Conservation (phyloP, 768 basidiomycete species). For the Coprinellus aureogranulatus region DNA sequence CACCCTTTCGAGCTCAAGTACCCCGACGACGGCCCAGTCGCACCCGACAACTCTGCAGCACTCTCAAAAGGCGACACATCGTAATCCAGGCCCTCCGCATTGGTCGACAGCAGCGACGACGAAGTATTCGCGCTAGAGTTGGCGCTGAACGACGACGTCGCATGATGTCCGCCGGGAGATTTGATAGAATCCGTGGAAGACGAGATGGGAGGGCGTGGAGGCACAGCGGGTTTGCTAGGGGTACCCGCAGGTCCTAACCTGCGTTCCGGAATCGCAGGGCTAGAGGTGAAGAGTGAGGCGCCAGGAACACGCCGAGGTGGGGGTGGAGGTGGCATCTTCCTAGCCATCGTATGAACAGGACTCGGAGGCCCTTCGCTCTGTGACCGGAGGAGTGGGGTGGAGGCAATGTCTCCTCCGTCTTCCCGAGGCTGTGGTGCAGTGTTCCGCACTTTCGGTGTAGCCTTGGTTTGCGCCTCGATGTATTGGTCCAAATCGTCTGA, state of each 20-base stretch:
- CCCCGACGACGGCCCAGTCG: slow-evolving; percentile 10
- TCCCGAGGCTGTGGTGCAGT: slow-evolving; percentile 21
- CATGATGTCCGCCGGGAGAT: neutral
- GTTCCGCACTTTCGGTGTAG: slow-evolving; percentile 4
- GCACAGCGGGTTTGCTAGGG: neutral
- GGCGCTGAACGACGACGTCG: slow-evolving; percentile 1
- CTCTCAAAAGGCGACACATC: slow-evolving; percentile 69
- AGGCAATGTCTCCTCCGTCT: slow-evolving; percentile 31
- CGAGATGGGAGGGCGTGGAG: neutral
- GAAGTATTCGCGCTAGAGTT: neutral
- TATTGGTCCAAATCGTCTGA: slow-evolving; percentile 9
- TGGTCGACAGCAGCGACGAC: slow-evolving; percentile 9
- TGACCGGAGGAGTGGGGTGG: slow-evolving; percentile 24
- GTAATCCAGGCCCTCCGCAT: slow-evolving; percentile 22
- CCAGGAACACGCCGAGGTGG: slow-evolving; percentile 44
- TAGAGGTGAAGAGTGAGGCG: slow-evolving; percentile 25
- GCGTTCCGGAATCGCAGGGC: slow-evolving; percentile 50
- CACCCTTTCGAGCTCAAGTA: slow-evolving; percentile 38
- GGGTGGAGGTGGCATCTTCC: slow-evolving; percentile 64
- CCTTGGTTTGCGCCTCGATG: neutral
- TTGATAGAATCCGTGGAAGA: slow-evolving; percentile 4
- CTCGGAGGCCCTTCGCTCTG: slow-evolving; percentile 18
- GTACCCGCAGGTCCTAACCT: slow-evolving; percentile 21
- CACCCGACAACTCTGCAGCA: slow-evolving; percentile 41
- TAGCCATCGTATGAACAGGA: slow-evolving; percentile 7